Conservation (phyloP, 306 rosid species). For the Corylus heterophylla region DNA sequence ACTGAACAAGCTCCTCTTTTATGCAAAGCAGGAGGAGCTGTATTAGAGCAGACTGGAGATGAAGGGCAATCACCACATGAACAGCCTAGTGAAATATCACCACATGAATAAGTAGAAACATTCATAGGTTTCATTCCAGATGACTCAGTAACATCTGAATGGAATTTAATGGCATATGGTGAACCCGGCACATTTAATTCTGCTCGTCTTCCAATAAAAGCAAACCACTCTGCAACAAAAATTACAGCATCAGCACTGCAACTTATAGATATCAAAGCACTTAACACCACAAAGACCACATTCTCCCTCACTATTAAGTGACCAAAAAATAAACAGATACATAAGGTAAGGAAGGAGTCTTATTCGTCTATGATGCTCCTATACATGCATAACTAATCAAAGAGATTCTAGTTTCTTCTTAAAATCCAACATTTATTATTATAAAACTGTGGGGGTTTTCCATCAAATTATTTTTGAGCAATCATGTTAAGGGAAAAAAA, state of each 20-base stretch:
- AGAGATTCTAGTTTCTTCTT: background rate
- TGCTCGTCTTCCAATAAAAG: conserved; percentile 83
- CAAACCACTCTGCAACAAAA: conserved; percentile 79
- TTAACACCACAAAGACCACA: conserved; percentile 18
- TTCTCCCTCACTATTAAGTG: conserved; percentile 14
- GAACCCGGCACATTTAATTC: conserved; percentile 61
- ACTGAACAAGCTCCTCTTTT: conserved; percentile 65
- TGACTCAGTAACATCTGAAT: conserved; percentile 47
- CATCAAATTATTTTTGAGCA: background rate
- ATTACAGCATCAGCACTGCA: conserved; percentile 27
- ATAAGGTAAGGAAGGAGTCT: background rate
- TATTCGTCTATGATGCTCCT: conserved; percentile 7
- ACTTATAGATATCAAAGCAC: conserved; percentile 23
- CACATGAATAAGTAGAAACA: conserved; percentile 85
- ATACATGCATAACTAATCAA: background rate
- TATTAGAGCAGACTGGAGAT: conserved; percentile 68
- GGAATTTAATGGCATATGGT: conserved; percentile 76
- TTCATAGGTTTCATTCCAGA: conserved; percentile 91
- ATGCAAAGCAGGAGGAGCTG: conserved; percentile 51
- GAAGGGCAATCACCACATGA: conserved; percentile 98
- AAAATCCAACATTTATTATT: background rate
- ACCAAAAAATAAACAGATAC: background rate
- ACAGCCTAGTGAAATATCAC: conserved; percentile 90
- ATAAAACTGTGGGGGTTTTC: background rate
- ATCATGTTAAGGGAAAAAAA: background rate